Percentiles rank a stretch among this genome's conserved stretches.
Conservation (phyloP, 2,329 filamentous ascomycete genomes). For the Nemania serpens region DNA sequence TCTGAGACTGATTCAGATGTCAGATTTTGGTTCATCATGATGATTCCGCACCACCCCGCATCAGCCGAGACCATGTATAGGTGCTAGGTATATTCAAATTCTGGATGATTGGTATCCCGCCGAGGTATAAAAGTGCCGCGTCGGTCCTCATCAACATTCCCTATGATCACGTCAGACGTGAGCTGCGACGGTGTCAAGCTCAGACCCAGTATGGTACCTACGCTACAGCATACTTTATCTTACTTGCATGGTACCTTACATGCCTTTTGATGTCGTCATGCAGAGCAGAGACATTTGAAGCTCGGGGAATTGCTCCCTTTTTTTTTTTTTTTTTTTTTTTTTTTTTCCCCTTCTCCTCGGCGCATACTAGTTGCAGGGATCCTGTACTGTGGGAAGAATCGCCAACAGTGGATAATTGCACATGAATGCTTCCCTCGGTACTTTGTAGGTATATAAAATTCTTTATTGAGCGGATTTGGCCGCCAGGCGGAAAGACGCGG, state of each 20-base stretch:
- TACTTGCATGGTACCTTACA: neutral
- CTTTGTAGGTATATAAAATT: neutral
- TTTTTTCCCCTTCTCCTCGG: neutral
- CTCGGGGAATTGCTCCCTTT: neutral
- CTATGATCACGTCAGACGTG: constrained; percentile 21
- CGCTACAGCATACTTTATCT: neutral
- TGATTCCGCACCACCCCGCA: constrained; percentile 4
- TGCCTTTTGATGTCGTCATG: constrained; percentile 7
- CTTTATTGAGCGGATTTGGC: constrained; percentile 8
- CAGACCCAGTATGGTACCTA: too few species aligned
- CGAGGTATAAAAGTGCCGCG: constrained; percentile 14
- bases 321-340: too few species aligned
- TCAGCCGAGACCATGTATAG: neutral
- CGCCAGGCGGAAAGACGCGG: neutral
- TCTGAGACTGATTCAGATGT: neutral
- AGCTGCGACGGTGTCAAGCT: constrained; percentile 5
- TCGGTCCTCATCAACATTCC: constrained; percentile 17
- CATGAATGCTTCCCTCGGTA: neutral
- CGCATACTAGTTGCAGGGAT: neutral
- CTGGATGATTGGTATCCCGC: too few species aligned
- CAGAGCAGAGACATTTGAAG: constrained; percentile 1
- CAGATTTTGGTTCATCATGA: neutral
- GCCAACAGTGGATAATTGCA: neutral
- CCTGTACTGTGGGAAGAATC: neutral
- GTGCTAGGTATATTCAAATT: too few species aligned